phyloP scores from a whole-genome alignment of 768 basidiomycete species.

The Flagelloscypha sp. region DNA sequence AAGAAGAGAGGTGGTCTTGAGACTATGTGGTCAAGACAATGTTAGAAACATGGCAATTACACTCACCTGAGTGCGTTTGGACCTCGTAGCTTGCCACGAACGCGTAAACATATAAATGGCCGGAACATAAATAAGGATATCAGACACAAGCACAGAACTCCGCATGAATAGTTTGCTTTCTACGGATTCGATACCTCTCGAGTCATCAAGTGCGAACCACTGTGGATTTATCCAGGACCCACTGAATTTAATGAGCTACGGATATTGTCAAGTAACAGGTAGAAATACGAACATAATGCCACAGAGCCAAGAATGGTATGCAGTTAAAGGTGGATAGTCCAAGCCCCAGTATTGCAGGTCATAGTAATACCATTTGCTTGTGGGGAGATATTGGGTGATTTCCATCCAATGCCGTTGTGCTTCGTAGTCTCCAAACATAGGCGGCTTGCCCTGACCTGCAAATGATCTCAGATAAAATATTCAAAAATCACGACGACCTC shows the following conservation, averaged over 20 bases:
- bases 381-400: slow-evolving; percentile 68
- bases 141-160: slow-evolving; percentile 58
- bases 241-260: slow-evolving; percentile 30
- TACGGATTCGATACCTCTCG: slow-evolving; percentile 64
- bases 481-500: background rate
- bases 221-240: slow-evolving; percentile 41
- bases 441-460: slow-evolving; percentile 60
- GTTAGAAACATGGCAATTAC: background rate
- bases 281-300: slow-evolving; percentile 54
- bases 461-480: background rate
- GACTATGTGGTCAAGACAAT: slow-evolving; percentile 9
- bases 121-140: slow-evolving; percentile 66
- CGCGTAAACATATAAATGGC: slow-evolving; percentile 60
- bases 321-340: slow-evolving; percentile 92
- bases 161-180: slow-evolving; percentile 77
- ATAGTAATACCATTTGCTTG: slow-evolving; percentile 78
- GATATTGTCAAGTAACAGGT: background rate
- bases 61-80: slow-evolving; percentile 70
- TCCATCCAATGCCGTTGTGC: slow-evolving; percentile 97
- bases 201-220: slow-evolving; percentile 66
- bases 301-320: slow-evolving; percentile 81
- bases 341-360: slow-evolving; percentile 90
- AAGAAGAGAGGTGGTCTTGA: slow-evolving; percentile 59
- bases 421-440: slow-evolving; percentile 89
- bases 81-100: slow-evolving; percentile 61